A percentile compares a stretch with the other conserved stretches of the same genome.
These are phyloP conservation scores for Blepharisma japonicum DNA, from an alignment of 73 alveolate species.

Conservation along the genomic window DNA sequence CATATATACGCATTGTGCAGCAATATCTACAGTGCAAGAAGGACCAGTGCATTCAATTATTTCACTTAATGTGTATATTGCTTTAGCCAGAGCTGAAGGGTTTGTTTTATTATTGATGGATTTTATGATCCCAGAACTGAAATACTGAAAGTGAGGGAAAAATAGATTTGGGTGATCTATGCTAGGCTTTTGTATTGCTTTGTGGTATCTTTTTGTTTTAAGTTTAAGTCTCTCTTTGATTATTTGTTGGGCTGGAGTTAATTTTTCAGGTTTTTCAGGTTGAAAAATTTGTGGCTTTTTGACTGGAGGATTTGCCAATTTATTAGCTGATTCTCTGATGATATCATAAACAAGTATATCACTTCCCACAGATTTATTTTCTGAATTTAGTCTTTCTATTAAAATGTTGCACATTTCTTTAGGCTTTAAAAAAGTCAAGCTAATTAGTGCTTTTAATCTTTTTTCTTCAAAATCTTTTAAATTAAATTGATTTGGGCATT, in stretches of 20 bases:
- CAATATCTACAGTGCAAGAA: neutral
- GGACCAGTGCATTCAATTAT: neutral
- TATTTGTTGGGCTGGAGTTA: neutral
- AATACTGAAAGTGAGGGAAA: neutral
- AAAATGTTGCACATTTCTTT: neutral
- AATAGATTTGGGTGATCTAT: neutral
- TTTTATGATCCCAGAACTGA: neutral
- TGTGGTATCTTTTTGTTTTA: neutral
- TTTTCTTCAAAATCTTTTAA: neutral
- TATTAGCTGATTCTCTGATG: neutral
- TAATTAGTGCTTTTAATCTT: neutral
- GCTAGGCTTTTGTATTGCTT: neutral
- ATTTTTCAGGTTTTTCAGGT: neutral
- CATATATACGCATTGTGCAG: neutral
- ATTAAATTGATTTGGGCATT: neutral
- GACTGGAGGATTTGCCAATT: neutral
- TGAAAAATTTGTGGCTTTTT: neutral
- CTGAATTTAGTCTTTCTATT: neutral
- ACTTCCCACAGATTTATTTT: neutral
- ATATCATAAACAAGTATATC: neutral
- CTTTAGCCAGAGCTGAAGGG: neutral
- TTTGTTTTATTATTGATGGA: neutral
- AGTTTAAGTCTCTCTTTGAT: conserved; percentile 12
- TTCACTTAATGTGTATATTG: neutral
- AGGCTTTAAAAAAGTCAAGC: neutral